Percentiles rank a stretch among this genome's conserved stretches.
phyloP scores from a whole-genome alignment of 257 asterid species.

The Solanum sejunctum region DNA sequence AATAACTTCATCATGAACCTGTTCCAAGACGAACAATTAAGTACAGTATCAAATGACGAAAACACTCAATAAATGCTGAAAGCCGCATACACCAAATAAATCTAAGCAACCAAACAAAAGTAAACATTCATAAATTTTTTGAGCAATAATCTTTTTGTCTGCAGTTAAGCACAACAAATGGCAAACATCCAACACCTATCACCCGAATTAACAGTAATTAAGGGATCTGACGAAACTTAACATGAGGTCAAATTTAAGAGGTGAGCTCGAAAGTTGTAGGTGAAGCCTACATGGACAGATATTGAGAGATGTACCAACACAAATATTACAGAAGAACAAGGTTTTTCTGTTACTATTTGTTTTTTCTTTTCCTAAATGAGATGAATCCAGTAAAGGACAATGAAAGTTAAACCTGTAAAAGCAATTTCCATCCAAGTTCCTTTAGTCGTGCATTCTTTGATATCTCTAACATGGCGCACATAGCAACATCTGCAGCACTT shows the following conservation, averaged over 20 bases:
- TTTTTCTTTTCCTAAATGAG: not conserved
- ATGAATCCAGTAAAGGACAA: not conserved
- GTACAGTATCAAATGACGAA: not conserved
- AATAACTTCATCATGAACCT: constrained; percentile 14
- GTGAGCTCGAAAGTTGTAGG: not conserved
- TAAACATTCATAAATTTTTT: not conserved
- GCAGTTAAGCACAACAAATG: not conserved
- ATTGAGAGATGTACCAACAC: not conserved
- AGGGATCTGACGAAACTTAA: not conserved
- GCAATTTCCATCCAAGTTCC: constrained; percentile 82
- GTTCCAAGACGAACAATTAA: not conserved
- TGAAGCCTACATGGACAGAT: not conserved
- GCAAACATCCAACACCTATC: not conserved
- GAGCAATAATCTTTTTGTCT: not conserved
- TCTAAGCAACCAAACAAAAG: not conserved
- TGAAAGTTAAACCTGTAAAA: constrained; percentile 56
- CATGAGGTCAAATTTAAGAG: not conserved
- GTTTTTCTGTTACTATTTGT: not conserved
- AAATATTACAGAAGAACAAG: not conserved
- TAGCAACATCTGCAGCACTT: constrained; percentile 98
- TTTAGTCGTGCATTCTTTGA: constrained; percentile 46
- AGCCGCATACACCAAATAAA: not conserved
- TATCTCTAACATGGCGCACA: constrained; percentile 96
- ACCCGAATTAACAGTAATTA: not conserved
- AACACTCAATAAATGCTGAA: not conserved